Conservation (phyloP, 176 grass and related monocot genomes). For the Rhynchospora tenuis region DNA sequence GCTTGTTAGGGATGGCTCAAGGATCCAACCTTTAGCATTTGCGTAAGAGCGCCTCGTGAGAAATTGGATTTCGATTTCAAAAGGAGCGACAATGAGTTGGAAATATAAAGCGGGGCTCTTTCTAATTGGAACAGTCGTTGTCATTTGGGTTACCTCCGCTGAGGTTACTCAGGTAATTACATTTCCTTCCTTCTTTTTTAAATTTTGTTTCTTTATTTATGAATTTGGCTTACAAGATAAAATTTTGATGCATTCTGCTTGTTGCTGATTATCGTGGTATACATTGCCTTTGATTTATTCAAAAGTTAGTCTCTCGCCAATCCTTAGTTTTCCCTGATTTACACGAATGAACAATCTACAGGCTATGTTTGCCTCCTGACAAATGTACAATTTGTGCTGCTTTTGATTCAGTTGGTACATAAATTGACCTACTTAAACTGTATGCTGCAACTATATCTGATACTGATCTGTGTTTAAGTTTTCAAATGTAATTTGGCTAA, state of each 20-base stretch:
- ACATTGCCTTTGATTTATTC: neutral
- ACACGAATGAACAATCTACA: too few species aligned
- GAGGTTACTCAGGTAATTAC: conserved; percentile 85
- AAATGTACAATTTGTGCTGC: neutral
- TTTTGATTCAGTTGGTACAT: neutral
- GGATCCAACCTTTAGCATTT: neutral
- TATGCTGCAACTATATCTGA: neutral
- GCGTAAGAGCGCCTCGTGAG: neutral
- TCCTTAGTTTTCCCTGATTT: neutral
- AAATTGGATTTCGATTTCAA: conserved; percentile 2
- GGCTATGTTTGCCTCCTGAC: too few species aligned
- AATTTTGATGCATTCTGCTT: neutral
- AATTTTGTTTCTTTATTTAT: neutral
- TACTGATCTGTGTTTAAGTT: neutral
- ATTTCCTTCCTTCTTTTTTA: neutral
- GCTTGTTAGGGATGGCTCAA: neutral
- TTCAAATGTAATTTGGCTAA: neutral
- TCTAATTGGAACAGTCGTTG: conserved; percentile 74
- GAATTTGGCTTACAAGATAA: neutral
- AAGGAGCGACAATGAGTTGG: conserved; percentile 32
- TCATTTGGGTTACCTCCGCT: conserved; percentile 97
- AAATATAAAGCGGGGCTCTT: conserved; percentile 65
- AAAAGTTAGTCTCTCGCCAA: neutral
- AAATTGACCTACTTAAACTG: neutral
- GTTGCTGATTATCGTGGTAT: conserved; percentile 7